Evolutionary conservation across 805 yeast genomes (phyloP).

Genomic region (Starmerella bombicola): DNA sequence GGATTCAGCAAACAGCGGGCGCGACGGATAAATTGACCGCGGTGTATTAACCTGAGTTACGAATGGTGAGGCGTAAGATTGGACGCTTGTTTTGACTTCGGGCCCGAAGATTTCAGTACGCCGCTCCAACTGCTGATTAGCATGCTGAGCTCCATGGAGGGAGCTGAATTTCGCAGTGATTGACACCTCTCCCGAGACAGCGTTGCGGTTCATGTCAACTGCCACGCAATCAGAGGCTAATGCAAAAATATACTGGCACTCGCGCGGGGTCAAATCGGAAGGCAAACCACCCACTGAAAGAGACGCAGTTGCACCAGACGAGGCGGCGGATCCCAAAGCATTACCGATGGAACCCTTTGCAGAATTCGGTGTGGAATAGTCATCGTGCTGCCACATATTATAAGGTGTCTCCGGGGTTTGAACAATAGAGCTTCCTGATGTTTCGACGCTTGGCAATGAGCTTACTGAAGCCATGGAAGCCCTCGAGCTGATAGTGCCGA

Average conservation of each 20-base stretch:
- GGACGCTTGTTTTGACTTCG: slow-evolving; percentile 14
- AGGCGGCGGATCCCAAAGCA: neutral
- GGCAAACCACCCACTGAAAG: slow-evolving; percentile 29
- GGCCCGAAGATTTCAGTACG: slow-evolving; percentile 24
- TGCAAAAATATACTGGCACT: slow-evolving; percentile 30
- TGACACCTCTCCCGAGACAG: slow-evolving; percentile 22
- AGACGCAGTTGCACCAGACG: slow-evolving; percentile 7
- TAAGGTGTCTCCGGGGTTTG: slow-evolving; percentile 1
- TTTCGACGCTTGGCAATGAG: neutral
- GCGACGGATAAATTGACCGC: slow-evolving; percentile 14
- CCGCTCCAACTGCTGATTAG: slow-evolving; percentile 24
- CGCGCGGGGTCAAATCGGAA: slow-evolving; percentile 30
- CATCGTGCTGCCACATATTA: slow-evolving; percentile 11
- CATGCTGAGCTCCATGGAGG: slow-evolving; percentile 25
- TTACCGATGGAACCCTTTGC: neutral
- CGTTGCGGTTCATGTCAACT: slow-evolving; percentile 27
- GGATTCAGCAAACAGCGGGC: slow-evolving; percentile 18
- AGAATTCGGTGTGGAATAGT: neutral
- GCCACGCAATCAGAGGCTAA: slow-evolving; percentile 31
- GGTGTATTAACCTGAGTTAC: slow-evolving; percentile 7
- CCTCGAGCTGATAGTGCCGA: slow-evolving; percentile 4
- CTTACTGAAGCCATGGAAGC: neutral
- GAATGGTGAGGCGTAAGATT: slow-evolving; percentile 6
- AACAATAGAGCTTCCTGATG: neutral
- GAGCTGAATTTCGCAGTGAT: slow-evolving; percentile 27